A percentile compares a stretch with the other conserved stretches of the same genome.
These are phyloP conservation scores for Eucalyptus curtisii DNA, from an alignment of 345 rosid genomes.

Conservation along the genomic window DNA sequence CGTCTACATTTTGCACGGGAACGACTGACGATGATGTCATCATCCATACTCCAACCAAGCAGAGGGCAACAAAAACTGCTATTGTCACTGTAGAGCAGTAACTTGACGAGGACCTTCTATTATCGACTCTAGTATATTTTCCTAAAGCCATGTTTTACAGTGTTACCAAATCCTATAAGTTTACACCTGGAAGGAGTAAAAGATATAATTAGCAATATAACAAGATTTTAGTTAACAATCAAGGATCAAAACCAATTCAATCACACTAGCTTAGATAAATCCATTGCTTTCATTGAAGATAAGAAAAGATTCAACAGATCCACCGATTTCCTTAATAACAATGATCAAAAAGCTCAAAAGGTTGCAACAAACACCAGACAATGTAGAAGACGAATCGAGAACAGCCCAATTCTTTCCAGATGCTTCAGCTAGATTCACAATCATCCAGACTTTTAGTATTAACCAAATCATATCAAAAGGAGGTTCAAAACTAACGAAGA, in stretches of 20 bases:
- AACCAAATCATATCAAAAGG: not conserved
- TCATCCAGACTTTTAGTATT: not conserved
- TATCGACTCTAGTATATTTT: conserved; percentile 66
- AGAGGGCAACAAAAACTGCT: conserved; percentile 71
- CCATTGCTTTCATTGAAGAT: not conserved
- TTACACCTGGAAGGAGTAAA: not conserved
- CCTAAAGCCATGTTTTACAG: conserved; percentile 49
- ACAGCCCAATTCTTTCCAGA: not conserved
- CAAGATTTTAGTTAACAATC: not conserved
- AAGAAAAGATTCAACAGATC: not conserved
- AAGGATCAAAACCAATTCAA: not conserved
- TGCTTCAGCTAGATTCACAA: not conserved
- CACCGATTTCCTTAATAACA: not conserved
- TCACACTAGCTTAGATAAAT: not conserved
- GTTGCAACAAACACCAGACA: not conserved
- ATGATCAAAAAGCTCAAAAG: not conserved
- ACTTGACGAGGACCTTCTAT: conserved; percentile 44
- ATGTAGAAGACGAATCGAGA: not conserved
- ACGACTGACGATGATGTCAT: conserved; percentile 72
- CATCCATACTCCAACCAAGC: conserved; percentile 97
- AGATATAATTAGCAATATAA: not conserved
- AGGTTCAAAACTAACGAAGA: not conserved
- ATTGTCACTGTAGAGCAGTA: conserved; percentile 79
- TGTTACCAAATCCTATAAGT: not conserved
- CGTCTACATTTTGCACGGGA: conserved; percentile 53